These are phyloP conservation scores for Mikania micrantha DNA, from an alignment of 129 eudicot genomes.

Conservation along the genomic window DNA sequence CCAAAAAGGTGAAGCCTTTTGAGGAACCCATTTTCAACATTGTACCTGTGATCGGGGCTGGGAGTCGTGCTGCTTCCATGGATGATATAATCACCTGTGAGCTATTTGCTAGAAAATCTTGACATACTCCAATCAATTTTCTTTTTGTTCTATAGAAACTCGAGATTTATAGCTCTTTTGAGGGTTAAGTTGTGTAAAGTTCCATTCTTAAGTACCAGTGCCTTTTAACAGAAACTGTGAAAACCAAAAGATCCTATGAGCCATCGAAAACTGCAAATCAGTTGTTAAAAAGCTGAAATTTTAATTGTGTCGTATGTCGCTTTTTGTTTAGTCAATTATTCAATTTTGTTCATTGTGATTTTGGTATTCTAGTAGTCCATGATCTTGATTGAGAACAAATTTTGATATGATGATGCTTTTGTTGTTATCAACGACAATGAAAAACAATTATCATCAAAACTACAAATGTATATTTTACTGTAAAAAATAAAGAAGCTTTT, in stretches of 20 bases:
- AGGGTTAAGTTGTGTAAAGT: background rate
- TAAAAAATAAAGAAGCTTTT: too few relatives aligned
- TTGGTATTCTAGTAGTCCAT: background rate
- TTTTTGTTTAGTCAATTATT: background rate
- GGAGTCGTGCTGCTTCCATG: constrained; percentile 54
- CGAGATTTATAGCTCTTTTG: background rate
- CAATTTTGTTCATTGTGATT: background rate
- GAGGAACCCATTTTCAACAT: constrained; percentile 57
- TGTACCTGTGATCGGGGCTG: constrained; percentile 67
- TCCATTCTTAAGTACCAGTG: constrained; percentile 1
- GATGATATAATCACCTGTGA: constrained; percentile 77
- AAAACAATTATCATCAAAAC: too few relatives aligned
- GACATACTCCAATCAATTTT: background rate
- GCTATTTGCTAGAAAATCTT: constrained; percentile 58
- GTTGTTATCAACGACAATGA: too few relatives aligned
- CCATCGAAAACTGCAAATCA: background rate
- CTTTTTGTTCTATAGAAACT: background rate
- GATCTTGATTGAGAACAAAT: too few relatives aligned
- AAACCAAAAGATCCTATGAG: constrained; percentile 3
- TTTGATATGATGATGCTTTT: too few relatives aligned
- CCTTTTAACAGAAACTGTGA: background rate
- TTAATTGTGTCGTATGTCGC: background rate
- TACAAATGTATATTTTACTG: too few relatives aligned
- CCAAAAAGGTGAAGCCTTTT: constrained; percentile 7
- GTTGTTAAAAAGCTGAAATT: background rate